These are phyloP conservation scores for Apiotrichum gracile DNA, from an alignment of 1,284 basidiomycete species.

Conservation along the genomic window DNA sequence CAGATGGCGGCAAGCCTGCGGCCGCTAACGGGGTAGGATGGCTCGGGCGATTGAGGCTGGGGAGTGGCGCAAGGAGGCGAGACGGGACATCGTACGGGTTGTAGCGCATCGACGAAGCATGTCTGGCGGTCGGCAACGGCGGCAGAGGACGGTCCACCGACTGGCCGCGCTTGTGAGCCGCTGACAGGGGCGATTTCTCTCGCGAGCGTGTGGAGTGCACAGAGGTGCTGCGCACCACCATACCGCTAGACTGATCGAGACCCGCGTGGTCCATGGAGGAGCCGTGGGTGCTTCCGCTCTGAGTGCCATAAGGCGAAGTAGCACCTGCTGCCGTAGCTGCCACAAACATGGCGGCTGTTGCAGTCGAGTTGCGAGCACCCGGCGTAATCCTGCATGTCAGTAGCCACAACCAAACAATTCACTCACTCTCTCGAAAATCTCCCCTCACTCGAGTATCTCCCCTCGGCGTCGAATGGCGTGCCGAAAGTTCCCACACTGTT, in stretches of 20 bases:
- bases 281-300: background rate
- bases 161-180: background rate
- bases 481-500: constrained; percentile 15
- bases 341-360: background rate
- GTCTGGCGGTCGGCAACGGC: background rate
- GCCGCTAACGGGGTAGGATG: background rate
- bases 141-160: background rate
- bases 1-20: background rate
- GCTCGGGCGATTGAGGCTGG: background rate
- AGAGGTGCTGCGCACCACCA: background rate
- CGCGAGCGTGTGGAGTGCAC: background rate
- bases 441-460: too few species aligned
- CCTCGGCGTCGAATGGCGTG: constrained; percentile 1
- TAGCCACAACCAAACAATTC: background rate
- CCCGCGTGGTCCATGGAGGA: too few species aligned
- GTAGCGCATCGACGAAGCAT: background rate
- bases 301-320: background rate
- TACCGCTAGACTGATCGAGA: background rate
- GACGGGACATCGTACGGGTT: background rate
- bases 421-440: background rate
- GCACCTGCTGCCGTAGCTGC: background rate
- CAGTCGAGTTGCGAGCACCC: too few species aligned
- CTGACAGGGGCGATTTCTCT: background rate
- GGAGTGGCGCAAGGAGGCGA: background rate
- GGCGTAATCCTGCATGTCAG: background rate